Percentiles rank a stretch among this genome's conserved stretches.
These are phyloP conservation scores for Hyparrhenia diplandra DNA, from an alignment of 176 grass and related monocot species.

Conservation along the genomic window DNA sequence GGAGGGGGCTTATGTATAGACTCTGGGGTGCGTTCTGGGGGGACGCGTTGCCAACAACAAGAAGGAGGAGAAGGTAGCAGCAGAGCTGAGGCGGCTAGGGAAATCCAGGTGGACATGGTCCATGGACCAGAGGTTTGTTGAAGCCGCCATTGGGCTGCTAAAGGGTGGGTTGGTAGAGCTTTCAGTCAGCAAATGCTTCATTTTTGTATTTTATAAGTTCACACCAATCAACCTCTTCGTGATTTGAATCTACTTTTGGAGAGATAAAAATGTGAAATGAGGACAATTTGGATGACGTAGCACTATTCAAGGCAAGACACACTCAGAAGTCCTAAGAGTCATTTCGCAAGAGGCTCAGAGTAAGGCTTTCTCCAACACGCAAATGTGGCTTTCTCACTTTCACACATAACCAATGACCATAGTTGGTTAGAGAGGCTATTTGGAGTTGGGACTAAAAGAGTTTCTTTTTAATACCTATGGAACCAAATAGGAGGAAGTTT, in stretches of 20 bases:
- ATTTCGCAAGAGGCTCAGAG: too few relatives aligned
- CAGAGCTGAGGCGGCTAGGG: background rate
- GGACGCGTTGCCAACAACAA: conserved; percentile 13
- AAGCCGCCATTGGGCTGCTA: background rate
- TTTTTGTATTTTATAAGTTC: background rate
- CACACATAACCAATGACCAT: too few relatives aligned
- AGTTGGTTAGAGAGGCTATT: too few relatives aligned
- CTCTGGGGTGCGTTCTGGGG: conserved; percentile 30
- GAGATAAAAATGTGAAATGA: background rate
- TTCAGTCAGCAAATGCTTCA: background rate
- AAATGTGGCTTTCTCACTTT: too few relatives aligned
- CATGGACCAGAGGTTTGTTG: conserved; percentile 19
- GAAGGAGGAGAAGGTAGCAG: background rate
- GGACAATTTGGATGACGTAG: background rate
- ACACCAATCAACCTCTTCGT: background rate
- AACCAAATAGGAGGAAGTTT: too few relatives aligned
- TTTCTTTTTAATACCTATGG: too few relatives aligned
- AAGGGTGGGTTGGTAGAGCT: background rate
- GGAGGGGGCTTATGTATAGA: conserved; percentile 28
- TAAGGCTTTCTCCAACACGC: too few relatives aligned
- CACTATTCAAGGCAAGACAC: accelerated
- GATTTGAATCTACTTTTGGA: background rate
- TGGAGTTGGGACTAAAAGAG: too few relatives aligned
- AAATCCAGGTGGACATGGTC: background rate
- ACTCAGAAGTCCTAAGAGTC: too few relatives aligned